Conservation (phyloP, 106 monocot genomes). For the Triglochin maritima region DNA sequence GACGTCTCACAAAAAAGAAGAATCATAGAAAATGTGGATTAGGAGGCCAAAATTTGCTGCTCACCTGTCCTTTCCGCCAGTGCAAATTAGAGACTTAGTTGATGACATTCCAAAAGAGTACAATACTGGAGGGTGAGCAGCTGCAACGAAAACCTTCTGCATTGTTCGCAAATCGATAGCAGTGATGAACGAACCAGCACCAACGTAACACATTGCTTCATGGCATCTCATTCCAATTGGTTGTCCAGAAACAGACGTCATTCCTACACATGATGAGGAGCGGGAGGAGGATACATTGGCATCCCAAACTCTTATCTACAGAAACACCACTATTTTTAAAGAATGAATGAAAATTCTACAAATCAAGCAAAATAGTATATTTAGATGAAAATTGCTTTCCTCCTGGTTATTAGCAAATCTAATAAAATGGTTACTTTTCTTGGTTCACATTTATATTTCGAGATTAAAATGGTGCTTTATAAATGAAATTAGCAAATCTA, state of each 20-base stretch:
- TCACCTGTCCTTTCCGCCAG: conserved; percentile 64
- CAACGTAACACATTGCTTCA: conserved; percentile 56
- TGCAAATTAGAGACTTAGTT: conserved; percentile 54
- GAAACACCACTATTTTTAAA: conserved; percentile 2
- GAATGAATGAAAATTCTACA: background rate
- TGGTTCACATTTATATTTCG: too few relatives aligned
- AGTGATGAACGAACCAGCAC: conserved; percentile 43
- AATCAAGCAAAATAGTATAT: background rate
- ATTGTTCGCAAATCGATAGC: conserved; percentile 69
- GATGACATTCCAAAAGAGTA: conserved; percentile 52
- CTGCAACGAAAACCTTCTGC: conserved; percentile 32
- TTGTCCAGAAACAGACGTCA: conserved; percentile 28
- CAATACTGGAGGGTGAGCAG: conserved; percentile 30
- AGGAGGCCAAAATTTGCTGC: background rate
- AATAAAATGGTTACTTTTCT: too few relatives aligned
- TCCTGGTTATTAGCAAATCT: too few relatives aligned
- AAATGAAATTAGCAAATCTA: too few relatives aligned
- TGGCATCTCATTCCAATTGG: conserved; percentile 63
- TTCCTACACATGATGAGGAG: conserved; percentile 80
- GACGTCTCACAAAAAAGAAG: background rate
- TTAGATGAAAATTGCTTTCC: too few relatives aligned
- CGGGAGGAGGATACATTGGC: conserved; percentile 25
- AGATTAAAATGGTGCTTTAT: too few relatives aligned
- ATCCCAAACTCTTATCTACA: conserved; percentile 72
- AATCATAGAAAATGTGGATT: background rate